Base-by-base conservation (phyloP, 306 rosid genomes). In the Quercus dentata region DNA sequence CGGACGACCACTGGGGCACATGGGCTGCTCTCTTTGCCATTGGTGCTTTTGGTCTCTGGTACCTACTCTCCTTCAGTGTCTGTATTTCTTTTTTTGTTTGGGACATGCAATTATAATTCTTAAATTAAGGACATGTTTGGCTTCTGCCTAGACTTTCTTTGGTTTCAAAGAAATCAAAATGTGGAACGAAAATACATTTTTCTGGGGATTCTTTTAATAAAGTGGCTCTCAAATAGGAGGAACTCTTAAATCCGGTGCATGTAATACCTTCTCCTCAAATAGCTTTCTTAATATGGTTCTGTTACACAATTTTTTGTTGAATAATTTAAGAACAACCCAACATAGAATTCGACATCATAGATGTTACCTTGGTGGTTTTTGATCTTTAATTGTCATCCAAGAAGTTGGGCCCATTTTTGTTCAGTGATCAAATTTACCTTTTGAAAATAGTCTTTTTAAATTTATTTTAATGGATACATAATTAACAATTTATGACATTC, bases 41-140 rank as follows among this genome's bases (percentile, higher is more conserved):
- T 11, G 89, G 85, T 25, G 86, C 87, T 68, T 80, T 88, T 67
- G 91, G 89, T 18, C 69, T 88, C 62, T 85, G 91, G 87, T 88
- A 85, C 64, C 23, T 6, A 23, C 71, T 56, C 78, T 46, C 57
- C 70, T 65, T 52, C 9, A 62, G 69, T 12, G 38, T 25, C 0
- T 9, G 28, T 58, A 5, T 57, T 21, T 20, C 1, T 20, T 21
- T 23, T 25, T 57, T 21, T 57, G 8, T 23, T 61, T 23, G 33
- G 65, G 28, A 59, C 65, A 8, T 59, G 31, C 33, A 59, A 23
- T 30, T 20, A 59, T 33, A 33, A 33, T 33, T 33, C 2, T 33
- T 33, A 1, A 33, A 33, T 5, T 33, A 5, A 33, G 38, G 7
- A 33, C 38, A 33, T 33, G 38, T 33, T 33, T 33, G 0, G 38